Conservation (phyloP, 2,329 filamentous ascomycete species). For the Epichloe bromicola region DNA sequence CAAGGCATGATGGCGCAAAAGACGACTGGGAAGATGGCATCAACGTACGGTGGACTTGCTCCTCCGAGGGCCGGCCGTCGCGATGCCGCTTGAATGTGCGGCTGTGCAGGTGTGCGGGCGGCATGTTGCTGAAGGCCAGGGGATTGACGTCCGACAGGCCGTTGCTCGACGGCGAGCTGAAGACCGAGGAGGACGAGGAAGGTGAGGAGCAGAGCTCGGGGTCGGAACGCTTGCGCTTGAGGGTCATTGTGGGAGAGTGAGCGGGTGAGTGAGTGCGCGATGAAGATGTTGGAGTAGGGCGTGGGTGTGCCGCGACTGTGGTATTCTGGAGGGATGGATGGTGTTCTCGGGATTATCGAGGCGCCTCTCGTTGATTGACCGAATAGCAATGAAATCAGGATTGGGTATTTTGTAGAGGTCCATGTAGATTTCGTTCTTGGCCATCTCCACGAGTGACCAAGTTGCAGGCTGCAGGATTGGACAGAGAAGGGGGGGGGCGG, state of each 20-base stretch:
- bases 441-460: too few species aligned
- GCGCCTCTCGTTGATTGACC: too few species aligned
- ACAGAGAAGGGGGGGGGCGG: background rate
- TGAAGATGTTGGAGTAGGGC: too few species aligned
- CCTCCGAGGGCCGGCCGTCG: slow-evolving; percentile 43
- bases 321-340: too few species aligned
- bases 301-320: too few species aligned
- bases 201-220: slow-evolving; percentile 40
- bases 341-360: too few species aligned
- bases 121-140: slow-evolving; percentile 15
- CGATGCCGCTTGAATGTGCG: slow-evolving; percentile 50
- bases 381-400: too few species aligned
- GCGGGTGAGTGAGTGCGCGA: background rate
- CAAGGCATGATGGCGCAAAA: background rate
- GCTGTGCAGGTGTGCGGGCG: slow-evolving; percentile 32
- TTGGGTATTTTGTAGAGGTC: background rate
- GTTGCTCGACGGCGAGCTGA: slow-evolving; percentile 13
- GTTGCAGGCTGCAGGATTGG: background rate
- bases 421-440: too few species aligned
- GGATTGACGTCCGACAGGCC: slow-evolving; percentile 21
- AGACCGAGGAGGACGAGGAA: slow-evolving; percentile 28
- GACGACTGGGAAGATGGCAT: background rate
- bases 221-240: slow-evolving; percentile 53
- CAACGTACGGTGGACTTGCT: slow-evolving; percentile 41
- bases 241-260: slow-evolving; percentile 26